Base-by-base conservation (phyloP, 2,329 filamentous ascomycete species). In the Calcarisporium arbuscula region DNA sequence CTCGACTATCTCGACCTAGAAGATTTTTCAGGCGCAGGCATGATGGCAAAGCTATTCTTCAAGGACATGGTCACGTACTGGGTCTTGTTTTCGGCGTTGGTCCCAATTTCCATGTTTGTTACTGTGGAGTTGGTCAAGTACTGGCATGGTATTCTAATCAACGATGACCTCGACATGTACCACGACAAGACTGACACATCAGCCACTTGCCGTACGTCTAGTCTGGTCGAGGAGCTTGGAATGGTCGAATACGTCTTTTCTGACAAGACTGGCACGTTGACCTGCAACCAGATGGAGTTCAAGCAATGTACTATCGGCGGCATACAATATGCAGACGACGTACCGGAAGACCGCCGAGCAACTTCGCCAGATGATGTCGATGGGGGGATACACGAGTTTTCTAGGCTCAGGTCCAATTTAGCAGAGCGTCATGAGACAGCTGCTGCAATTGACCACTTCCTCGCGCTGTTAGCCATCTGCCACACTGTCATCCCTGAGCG, bases 221-320 rank as follows among this genome's bases (percentile, higher is more conserved):
- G 89, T 46, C 68, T 98, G 54, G 92, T 98, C 9, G 92, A 98
- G 63, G 94, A 98, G 54, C 66, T 98, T 28, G 92, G 92, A 36
- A 95, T 96, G 74, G 94, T 98, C 28, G 92, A 96, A 54, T 98
- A 94, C 52, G 92, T 98, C 44, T 98, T 98, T 58, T 95, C 88
- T 1, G 90, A 96, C 68, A 96, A 96, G 68, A 96, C 90, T 2
- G 90, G 90, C 28, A 96, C 90, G 5, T 67, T 96, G 51, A 96
- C 90, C n/a, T 94, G 89, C 64, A 96, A 96, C 55, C 81, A 87
- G 72, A 96, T 98, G 92, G 90, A 96, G 59, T 98, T 96, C 60
- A 88, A 88, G 56, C 88, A 96, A 60, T 94, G 85, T 52, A 84
- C 85, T 1, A 96, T 98, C 53, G 86, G 79, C 18, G 92, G 92